phyloP scores from a whole-genome alignment of 106 monocot species.

The Ottelia alismoides region DNA sequence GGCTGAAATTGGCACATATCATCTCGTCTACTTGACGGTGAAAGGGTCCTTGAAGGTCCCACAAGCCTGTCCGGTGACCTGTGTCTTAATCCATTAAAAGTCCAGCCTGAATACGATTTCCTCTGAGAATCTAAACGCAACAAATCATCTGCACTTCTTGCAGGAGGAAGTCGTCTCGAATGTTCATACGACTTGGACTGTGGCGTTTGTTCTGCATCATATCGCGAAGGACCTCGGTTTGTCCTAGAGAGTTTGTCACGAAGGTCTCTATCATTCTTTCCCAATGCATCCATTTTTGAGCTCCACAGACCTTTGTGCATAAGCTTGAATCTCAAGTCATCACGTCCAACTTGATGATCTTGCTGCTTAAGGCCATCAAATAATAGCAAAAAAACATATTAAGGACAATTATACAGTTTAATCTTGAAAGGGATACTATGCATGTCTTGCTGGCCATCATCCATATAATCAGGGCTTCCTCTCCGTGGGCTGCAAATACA shows the following conservation, averaged over 20 bases:
- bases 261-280: conserved; percentile 34
- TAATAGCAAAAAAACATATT: neutral
- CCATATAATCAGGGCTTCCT: conserved; percentile 15
- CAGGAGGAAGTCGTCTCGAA: conserved; percentile 37
- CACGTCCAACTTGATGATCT: conserved; percentile 39
- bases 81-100: conserved; percentile 24
- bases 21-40: conserved; percentile 30
- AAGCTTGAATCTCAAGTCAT: conserved; percentile 86
- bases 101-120: conserved; percentile 29
- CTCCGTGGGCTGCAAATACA: conserved; percentile 44
- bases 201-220: conserved; percentile 9
- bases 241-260: conserved; percentile 62
- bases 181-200: conserved; percentile 16
- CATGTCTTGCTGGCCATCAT: conserved; percentile 13
- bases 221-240: conserved; percentile 14
- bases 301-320: conserved; percentile 33
- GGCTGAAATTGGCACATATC: conserved; percentile 17
- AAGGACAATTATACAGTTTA: neutral
- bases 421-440: conserved; percentile 32
- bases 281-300: conserved; percentile 11
- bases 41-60: conserved; percentile 29
- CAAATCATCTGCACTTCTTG: conserved; percentile 70
- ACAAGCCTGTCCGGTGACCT: conserved; percentile 55
- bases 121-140: conserved; percentile 33
- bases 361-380: conserved; percentile 25